Conservation (phyloP, 441 rosid species). For the Euphorbia corollata region DNA sequence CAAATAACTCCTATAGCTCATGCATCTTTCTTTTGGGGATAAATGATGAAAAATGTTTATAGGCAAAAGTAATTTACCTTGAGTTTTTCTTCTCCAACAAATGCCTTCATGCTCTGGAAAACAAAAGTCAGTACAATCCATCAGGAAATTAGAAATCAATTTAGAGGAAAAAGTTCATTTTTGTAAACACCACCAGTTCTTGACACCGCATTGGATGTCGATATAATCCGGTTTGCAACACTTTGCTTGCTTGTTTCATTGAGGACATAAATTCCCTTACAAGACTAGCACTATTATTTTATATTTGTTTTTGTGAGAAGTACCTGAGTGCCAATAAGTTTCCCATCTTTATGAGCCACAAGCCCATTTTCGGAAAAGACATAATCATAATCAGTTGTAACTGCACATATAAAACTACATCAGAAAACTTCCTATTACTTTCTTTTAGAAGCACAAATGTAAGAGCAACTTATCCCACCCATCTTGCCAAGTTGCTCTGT, state of each 20-base stretch:
- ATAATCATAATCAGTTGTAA: conserved; percentile 69
- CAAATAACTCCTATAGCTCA: background rate
- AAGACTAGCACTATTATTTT: background rate
- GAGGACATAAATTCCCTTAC: background rate
- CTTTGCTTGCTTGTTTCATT: background rate
- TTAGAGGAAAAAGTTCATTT: conserved; percentile 8
- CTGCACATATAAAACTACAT: conserved; percentile 35
- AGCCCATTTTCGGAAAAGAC: conserved; percentile 97
- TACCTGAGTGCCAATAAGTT: conserved; percentile 82
- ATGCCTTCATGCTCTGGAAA: conserved; percentile 73
- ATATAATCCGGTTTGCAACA: background rate
- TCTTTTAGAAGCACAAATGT: conserved; percentile 7
- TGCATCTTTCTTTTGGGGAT: background rate
- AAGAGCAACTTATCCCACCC: conserved; percentile 35
- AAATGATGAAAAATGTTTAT: conserved; percentile 4
- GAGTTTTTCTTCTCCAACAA: conserved; percentile 78
- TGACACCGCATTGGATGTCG: too few relatives aligned
- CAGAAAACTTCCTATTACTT: conserved; percentile 3
- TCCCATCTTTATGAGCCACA: conserved; percentile 86
- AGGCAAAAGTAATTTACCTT: conserved; percentile 37
- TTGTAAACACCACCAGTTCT: too few relatives aligned
- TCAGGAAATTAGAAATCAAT: conserved; percentile 16
- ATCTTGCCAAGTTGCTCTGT: conserved; percentile 87
- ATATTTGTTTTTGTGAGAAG: background rate
- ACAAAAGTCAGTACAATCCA: conserved; percentile 20